Conservation (phyloP, 129 eudicot genomes). For the Calendula officinalis region DNA sequence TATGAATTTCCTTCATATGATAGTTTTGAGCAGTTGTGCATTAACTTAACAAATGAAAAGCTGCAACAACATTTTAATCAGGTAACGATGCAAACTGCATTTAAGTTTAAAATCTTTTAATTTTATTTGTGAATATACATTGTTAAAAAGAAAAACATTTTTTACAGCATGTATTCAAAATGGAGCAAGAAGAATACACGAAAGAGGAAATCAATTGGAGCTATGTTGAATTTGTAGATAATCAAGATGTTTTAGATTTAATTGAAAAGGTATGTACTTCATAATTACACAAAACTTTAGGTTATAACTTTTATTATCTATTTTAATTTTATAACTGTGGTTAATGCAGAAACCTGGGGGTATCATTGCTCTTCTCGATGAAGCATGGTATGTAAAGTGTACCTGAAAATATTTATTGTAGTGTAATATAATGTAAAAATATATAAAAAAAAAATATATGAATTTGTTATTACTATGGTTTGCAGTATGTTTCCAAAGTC, state of each 20-base stretch:
- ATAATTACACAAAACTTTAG: background rate
- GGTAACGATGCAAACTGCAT: constrained; percentile 43
- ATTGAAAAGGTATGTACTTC: constrained; percentile 72
- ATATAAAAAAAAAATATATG: background rate
- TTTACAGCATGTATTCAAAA: constrained; percentile 92
- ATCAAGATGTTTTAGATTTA: constrained; percentile 96
- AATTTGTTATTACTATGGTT: constrained; percentile 17
- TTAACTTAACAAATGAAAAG: constrained; percentile 95
- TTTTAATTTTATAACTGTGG: background rate
- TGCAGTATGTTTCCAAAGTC: constrained; percentile 99
- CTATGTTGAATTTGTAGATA: constrained; percentile 96
- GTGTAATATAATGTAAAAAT: background rate
- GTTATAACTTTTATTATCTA: background rate
- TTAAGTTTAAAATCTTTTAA: background rate
- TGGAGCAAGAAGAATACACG: constrained; percentile 99
- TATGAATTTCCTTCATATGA: constrained; percentile 21
- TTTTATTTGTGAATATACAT: constrained; percentile 2
- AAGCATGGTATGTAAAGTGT: constrained; percentile 75
- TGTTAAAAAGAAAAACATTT: background rate
- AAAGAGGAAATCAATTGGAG: constrained; percentile 99
- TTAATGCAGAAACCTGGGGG: constrained; percentile 97
- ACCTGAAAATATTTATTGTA: background rate
- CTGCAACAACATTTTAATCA: constrained; percentile 99
- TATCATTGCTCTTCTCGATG: constrained; percentile 97
- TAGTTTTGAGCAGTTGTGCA: constrained; percentile 98